Conservation (phyloP, 805 yeast genomes). For the Metschnikowia santaceciliae region DNA sequence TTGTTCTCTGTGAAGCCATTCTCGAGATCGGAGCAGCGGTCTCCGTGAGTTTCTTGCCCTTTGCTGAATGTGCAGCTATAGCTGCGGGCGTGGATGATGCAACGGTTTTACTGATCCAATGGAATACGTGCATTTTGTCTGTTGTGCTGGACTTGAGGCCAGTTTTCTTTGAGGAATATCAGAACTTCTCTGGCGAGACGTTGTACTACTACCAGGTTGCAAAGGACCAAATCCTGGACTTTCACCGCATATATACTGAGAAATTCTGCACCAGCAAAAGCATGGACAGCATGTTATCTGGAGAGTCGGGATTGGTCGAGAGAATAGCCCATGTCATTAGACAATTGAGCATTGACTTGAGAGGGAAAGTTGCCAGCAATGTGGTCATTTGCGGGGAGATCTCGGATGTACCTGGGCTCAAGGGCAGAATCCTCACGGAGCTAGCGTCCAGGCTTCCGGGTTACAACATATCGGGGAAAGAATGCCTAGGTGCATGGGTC, state of each 20-base stretch:
- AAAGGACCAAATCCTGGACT: neutral
- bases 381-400: constrained; percentile 13
- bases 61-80: constrained; percentile 10
- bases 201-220: constrained; percentile 7
- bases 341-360: constrained; percentile 8
- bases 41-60: constrained; percentile 14
- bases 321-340: constrained; percentile 4
- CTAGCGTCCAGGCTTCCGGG: constrained; percentile 6
- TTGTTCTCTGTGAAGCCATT: constrained; percentile 10
- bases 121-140: constrained; percentile 11
- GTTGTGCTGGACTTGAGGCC: constrained; percentile 11
- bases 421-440: constrained; percentile 7
- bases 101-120: constrained; percentile 11
- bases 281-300: neutral
- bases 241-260: neutral
- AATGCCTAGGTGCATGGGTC: constrained; percentile 15
- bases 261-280: neutral
- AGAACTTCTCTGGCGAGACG: constrained; percentile 11
- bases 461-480: constrained; percentile 7
- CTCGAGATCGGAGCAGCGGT: constrained; percentile 6
- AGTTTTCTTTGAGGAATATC: constrained; percentile 1
- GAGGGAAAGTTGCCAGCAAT: constrained; percentile 9
- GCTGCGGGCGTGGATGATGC: constrained; percentile 14
- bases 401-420: constrained; percentile 6
- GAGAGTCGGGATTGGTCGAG: neutral